Conservation (phyloP, 1,139 yeast species). For the Kodamaea suecica region DNA sequence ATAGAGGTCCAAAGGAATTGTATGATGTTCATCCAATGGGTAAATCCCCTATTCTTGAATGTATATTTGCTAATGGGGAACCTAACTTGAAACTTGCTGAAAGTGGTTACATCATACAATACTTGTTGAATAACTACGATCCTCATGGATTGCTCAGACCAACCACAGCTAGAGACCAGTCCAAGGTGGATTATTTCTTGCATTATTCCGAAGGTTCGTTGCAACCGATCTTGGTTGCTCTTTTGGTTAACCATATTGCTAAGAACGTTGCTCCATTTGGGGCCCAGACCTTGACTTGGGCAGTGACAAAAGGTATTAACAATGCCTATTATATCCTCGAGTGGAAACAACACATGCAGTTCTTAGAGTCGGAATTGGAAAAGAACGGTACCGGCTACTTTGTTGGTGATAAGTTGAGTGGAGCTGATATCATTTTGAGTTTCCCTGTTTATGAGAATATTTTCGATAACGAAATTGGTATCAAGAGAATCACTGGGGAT, state of each 20-base stretch:
- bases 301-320: slow-evolving; percentile 43
- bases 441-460: slow-evolving; percentile 44
- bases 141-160: slow-evolving; percentile 32
- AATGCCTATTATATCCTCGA: slow-evolving; percentile 43
- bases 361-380: slow-evolving; percentile 37
- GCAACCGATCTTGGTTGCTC: slow-evolving; percentile 43
- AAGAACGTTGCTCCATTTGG: slow-evolving; percentile 47
- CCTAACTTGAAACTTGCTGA: slow-evolving; percentile 38
- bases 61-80: slow-evolving; percentile 44
- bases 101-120: slow-evolving; percentile 47
- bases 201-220: slow-evolving; percentile 59
- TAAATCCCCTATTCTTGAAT: slow-evolving; percentile 52
- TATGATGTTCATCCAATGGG: slow-evolving; percentile 56
- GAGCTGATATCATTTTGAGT: slow-evolving; percentile 55
- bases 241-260: slow-evolving; percentile 40
- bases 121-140: slow-evolving; percentile 42
- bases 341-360: slow-evolving; percentile 38
- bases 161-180: slow-evolving; percentile 28
- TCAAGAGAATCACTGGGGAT: slow-evolving; percentile 33
- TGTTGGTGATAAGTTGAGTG: slow-evolving; percentile 54
- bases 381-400: slow-evolving; percentile 46
- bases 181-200: slow-evolving; percentile 47
- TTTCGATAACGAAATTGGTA: slow-evolving; percentile 40
- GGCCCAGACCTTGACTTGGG: slow-evolving; percentile 35
- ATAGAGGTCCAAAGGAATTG: slow-evolving; percentile 45